These are phyloP conservation scores for Magnusiomyces clavatus DNA, from an alignment of 1,139 yeast species.

Conservation along the genomic window DNA sequence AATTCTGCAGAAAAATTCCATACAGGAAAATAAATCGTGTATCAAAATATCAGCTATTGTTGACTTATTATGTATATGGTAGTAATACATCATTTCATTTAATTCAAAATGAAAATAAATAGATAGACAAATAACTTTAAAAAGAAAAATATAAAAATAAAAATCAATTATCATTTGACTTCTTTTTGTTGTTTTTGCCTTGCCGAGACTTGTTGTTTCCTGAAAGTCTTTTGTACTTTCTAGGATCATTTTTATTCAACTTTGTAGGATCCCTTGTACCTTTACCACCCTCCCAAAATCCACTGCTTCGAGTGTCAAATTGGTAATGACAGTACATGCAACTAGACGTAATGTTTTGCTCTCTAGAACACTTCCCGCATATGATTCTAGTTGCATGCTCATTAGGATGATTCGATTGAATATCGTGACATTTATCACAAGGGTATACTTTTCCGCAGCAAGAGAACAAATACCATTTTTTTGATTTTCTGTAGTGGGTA, in stretches of 20 bases:
- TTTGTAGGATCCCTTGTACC: constrained; percentile 36
- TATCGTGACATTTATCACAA: constrained; percentile 38
- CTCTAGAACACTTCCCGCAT: constrained; percentile 39
- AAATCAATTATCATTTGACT: not conserved
- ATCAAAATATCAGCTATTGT: too few species aligned
- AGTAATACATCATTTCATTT: too few species aligned
- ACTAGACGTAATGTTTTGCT: constrained; percentile 32
- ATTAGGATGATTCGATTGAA: constrained; percentile 29
- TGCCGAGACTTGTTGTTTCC: not conserved
- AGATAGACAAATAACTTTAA: not conserved
- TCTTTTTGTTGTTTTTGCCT: not conserved
- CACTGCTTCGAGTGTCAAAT: constrained; percentile 28
- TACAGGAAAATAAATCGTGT: too few species aligned
- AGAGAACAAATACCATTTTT: constrained; percentile 38
- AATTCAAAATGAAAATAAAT: not conserved
- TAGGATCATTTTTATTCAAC: constrained; percentile 37
- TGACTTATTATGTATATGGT: too few species aligned
- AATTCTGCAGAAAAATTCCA: not conserved
- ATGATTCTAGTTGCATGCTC: constrained; percentile 37
- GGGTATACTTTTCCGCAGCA: constrained; percentile 38
- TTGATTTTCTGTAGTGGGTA: constrained; percentile 35
- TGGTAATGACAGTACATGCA: constrained; percentile 34
- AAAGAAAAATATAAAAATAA: not conserved
- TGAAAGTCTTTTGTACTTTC: constrained; percentile 31
- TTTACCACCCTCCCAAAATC: constrained; percentile 41